Base-by-base conservation (phyloP, 2,329 filamentous ascomycete genomes). In the Aspergillus tubingensis region DNA sequence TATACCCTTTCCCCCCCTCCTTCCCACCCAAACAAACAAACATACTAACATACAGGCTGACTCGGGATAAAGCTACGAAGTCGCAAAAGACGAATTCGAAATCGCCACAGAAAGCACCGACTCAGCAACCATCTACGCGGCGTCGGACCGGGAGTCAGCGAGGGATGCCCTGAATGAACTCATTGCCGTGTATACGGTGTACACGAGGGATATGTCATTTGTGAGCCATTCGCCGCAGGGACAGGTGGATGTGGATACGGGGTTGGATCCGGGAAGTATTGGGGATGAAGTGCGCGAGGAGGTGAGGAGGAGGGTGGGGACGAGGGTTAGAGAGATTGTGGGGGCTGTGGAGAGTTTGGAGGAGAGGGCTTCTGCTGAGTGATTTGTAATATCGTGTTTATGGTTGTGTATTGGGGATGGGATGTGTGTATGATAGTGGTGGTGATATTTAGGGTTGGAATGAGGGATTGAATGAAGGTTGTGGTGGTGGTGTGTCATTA, bases 21-120 rank as follows among this genome's bases (percentile, higher is more conserved):
- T n/a, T 8, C 19, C 19, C 19, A 5, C 23, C 23, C 5, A 23
- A 23, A 23, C 5, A 23, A 23, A 1, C 23, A 23, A 7, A 6
- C 23, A 23, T 6, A 23, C 23, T 23, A 23, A 23, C 23, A 6
- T 23, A 23, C 23, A 6, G 23, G 23, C 23, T 23, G 23, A 23
- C 23, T 23, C 23, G 23, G 23, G 23, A 23, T 23, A 67, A 11
- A 76, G 77, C 50, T 80, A 80, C 62, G 76, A 78, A 58, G 76
- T 76, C 0, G 79, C 80, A 3, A 75, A 76, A 60, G 80, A 82
- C 64, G 80, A 82, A 66, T 80, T 82, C 59, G 80, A 82, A 69
- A 82, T 82, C 62, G 80, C 80, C 3, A 75, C 75, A 0, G 80
- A 82, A 57, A 80, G 79, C 62, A 81, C 80, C 1, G 75, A 80